A percentile compares a stretch with the other conserved stretches of the same genome.
These are phyloP conservation scores for Amanita pseudoporphyria DNA, from an alignment of 768 basidiomycete genomes.

Conservation along the genomic window DNA sequence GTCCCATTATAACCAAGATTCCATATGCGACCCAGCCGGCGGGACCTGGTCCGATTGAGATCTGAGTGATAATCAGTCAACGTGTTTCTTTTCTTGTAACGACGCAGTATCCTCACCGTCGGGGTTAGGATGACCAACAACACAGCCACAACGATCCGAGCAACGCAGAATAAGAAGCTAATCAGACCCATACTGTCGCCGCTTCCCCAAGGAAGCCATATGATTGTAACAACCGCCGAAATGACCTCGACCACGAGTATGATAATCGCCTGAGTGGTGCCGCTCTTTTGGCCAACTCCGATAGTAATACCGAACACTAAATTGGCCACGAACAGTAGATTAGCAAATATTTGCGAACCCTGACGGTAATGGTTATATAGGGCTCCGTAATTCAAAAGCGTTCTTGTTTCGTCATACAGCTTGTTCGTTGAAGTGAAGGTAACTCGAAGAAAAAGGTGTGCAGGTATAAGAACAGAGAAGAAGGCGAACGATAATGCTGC, in stretches of 20 bases:
- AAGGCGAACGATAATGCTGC: constrained; percentile 75
- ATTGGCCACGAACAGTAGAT: constrained; percentile 73
- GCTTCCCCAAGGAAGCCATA: constrained; percentile 96
- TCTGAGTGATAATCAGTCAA: constrained; percentile 32
- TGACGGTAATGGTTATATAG: constrained; percentile 93
- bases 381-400: constrained; percentile 81
- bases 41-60: constrained; percentile 72
- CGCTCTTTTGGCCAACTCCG: constrained; percentile 83
- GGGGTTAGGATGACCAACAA: constrained; percentile 86
- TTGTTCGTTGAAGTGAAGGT: constrained; percentile 77
- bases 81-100: neutral
- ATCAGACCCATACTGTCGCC: constrained; percentile 96
- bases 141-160: constrained; percentile 83
- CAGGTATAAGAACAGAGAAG: constrained; percentile 72
- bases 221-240: constrained; percentile 79
- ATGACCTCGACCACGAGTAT: constrained; percentile 84
- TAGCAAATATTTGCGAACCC: constrained; percentile 83
- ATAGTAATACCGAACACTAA: constrained; percentile 76
- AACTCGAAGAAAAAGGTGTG: constrained; percentile 67
- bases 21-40: constrained; percentile 93
- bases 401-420: constrained; percentile 91
- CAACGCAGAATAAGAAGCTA: constrained; percentile 88
- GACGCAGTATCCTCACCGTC: constrained; percentile 44
- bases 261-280: constrained; percentile 86
- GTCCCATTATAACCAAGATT: constrained; percentile 71